phyloP scores from a whole-genome alignment of 2,329 filamentous ascomycete species.

The Clonostachys byssicola region DNA sequence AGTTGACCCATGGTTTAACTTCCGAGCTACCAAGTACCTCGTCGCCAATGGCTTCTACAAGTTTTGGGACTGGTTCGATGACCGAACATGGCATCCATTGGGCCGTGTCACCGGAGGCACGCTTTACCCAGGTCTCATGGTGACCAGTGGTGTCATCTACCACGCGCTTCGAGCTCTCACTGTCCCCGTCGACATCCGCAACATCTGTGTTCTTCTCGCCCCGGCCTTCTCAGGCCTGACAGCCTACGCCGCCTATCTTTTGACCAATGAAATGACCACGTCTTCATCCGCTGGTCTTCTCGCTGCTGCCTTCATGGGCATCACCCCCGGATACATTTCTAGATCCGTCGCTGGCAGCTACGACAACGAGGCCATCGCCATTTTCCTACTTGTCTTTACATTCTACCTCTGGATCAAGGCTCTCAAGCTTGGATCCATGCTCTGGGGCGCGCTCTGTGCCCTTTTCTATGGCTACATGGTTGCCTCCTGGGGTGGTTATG shows the following conservation, averaged over 20 bases:
- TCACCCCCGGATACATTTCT: conserved; percentile 95
- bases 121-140: conserved; percentile 98
- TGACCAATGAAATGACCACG: conserved; percentile 96
- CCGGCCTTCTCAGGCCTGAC: conserved; percentile 93
- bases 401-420: conserved; percentile 99
- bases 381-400: conserved; percentile 96
- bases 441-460: conserved; percentile 92
- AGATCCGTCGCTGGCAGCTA: conserved; percentile 97
- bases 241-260: conserved; percentile 85
- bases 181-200: conserved; percentile 94
- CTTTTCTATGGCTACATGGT: conserved; percentile 99
- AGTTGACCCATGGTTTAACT: conserved; percentile 99
- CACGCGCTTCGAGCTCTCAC: conserved; percentile 85
- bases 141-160: conserved; percentile 96
- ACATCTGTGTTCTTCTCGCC: conserved; percentile 95
- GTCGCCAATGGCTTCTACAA: conserved; percentile 96
- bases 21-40: conserved; percentile 95
- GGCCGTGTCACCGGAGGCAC: conserved; percentile 97
- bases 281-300: conserved; percentile 92
- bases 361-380: conserved; percentile 99
- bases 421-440: conserved; percentile 90
- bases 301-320: conserved; percentile 94
- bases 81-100: conserved; percentile 98
- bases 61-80: conserved; percentile 99
- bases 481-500: conserved; percentile 98